A percentile compares a stretch with the other conserved stretches of the same genome.
These are phyloP conservation scores for Pythium insidiosum DNA, from an alignment of 352 stramenopile genomes.

Conservation along the genomic window DNA sequence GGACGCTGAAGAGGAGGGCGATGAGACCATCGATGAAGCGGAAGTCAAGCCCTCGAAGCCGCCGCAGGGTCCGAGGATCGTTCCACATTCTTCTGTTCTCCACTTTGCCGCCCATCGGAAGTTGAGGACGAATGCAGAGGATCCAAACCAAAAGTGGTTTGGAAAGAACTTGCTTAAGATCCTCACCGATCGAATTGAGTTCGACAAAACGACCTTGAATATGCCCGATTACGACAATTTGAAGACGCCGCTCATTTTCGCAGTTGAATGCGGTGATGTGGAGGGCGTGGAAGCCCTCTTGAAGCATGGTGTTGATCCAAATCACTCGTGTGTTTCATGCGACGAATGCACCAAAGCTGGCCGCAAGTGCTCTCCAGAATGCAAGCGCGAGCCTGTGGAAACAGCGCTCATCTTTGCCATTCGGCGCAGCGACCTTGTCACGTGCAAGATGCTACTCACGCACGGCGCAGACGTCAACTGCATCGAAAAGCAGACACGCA, in stretches of 20 bases:
- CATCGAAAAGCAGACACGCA: constrained; percentile 20
- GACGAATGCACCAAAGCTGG: constrained; percentile 17
- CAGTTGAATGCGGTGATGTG: constrained; percentile 34
- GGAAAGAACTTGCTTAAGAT: constrained; percentile 44
- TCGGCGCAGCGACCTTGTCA: constrained; percentile 20
- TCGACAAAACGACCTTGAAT: constrained; percentile 32
- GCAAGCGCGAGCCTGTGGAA: constrained; percentile 29
- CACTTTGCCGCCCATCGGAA: constrained; percentile 39
- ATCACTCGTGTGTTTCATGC: constrained; percentile 42
- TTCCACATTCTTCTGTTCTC: constrained; percentile 40
- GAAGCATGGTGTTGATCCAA: constrained; percentile 28
- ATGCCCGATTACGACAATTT: constrained; percentile 32
- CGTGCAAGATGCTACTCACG: constrained; percentile 30
- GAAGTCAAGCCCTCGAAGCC: not conserved
- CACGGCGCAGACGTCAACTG: constrained; percentile 33
- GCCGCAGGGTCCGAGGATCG: constrained; percentile 25
- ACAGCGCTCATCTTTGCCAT: constrained; percentile 37
- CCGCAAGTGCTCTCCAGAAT: constrained; percentile 22
- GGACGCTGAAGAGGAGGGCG: constrained; percentile 2
- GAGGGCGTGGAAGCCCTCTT: constrained; percentile 31
- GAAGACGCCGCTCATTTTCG: constrained; percentile 53
- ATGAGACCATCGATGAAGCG: not conserved
- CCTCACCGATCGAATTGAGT: constrained; percentile 28
- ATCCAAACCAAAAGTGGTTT: constrained; percentile 31
- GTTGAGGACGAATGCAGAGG: constrained; percentile 22